Base-by-base conservation (phyloP, 805 yeast species). In the Ogataea thermomethanolica region DNA sequence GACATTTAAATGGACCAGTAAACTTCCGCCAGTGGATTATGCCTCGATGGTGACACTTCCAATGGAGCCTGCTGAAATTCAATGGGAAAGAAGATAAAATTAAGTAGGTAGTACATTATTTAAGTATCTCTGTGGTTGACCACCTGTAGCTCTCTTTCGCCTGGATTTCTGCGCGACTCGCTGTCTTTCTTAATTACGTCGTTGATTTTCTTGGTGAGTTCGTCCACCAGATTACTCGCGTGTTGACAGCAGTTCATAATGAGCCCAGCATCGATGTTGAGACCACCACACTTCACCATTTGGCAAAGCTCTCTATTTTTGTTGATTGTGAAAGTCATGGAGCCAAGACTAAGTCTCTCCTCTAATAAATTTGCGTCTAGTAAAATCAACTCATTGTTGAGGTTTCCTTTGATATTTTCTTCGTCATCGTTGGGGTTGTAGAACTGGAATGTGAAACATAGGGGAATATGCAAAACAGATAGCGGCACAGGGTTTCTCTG, bases 21-120 rank as follows among this genome's bases (percentile, higher is more conserved):
- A 66, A 30, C 65, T 81, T 20, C 93, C 95, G 38, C 67, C 65
- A 8, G 79, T 84, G 41, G 95, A 89, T 66, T 88, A 78, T 66
- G 79, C 83, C 50, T 80, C 90, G 37, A 91, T 91, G 99, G 96
- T 91, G 38, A 86, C 96, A 15, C 76, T 91, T 57, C 98, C 99
- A 37, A 61, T 69, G 53, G 79, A 74, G 37, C 95, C 95, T 34
- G 87, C 91, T 27, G 69, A 71, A 41, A 76, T 84, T 44, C 58
- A 64, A 31, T 84, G 89, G 88, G 83, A 80, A 62, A 79, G 76
- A 66, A 80, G 91, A 74, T 35, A 49, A 30, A 33, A 46, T n/a
- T 33, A 34, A 26, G 21, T 22, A 29, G 17, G 8, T 23, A 6
- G 27, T 13, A 32, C 27, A 22, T 23, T 21, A 26, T 29, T 33